Evolutionary conservation across 2,329 filamentous ascomycete species (phyloP), one percentile per base, ranked within the genome.

Genomic region (Pestalotiopsis fici): DNA sequence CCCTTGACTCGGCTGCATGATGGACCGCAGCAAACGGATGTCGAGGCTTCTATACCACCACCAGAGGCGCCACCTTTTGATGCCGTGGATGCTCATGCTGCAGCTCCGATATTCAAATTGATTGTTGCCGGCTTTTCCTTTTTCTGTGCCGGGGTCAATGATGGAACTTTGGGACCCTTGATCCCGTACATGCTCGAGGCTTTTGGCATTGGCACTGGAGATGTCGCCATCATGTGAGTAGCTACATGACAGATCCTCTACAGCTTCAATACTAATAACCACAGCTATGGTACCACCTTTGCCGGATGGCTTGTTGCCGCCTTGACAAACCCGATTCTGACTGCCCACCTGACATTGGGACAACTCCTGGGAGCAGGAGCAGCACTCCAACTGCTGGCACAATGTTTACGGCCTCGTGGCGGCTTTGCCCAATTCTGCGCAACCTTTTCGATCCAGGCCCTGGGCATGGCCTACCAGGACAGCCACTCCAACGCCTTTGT

Each of bases 101-200:
- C 62, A 4, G 73, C 72, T 1, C 76, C 75, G 0, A 64, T 79
- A 23, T 68, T 86, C 43, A 89, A 88, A 73, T 76, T 91, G 2
- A 65, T 85, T 47, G 86, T 86, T 56, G 83, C 86, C 2, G 85
- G 84, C 0, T 86, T 90, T 69, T 88, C 87, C 0, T 91, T 91
- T 78, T 90, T 91, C 72, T 87, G 89, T 35, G 88, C 89, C 0
- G 89, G 90, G 0, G 81, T 87, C 60, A 91, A 90, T 66, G 90
- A 91, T 74, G 89, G 89, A 37, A 89, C 85, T 68, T 79, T 91
- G 0, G 90, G 90, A 2, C 83, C 89, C 1, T 70, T 92, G 15
- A 85, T 91, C 1, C 90, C 89, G 0, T 90, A 91, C 71, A 82
- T 91, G 11, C 82, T 91, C 3, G 80, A 83, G 4, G 83, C 84